Base-by-base conservation (phyloP, 495 filamentous ascomycete species). In the Paragyromitra xinjiangensis region DNA sequence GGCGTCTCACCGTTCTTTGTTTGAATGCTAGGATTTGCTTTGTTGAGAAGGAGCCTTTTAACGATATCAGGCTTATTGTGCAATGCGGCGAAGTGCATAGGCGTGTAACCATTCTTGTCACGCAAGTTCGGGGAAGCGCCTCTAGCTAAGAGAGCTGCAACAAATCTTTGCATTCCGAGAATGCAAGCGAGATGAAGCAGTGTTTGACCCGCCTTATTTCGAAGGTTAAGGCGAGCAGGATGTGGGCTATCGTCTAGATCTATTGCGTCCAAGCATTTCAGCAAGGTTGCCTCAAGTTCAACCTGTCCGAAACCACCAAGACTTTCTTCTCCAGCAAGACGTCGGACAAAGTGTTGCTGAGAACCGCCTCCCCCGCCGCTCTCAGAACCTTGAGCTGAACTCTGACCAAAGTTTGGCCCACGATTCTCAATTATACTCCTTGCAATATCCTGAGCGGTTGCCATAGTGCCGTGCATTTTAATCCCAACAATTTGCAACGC, bases 11-110 rank as follows among this genome's bases (percentile, higher is more conserved):
- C 92, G 64, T 89, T 89, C 22, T 91, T 83, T 81, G 89, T 95
- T 71, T 91, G 89, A 34, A 92, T 83, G 58, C 86, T 90, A 19
- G 92, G 88, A 83, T 93, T 91, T 6, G 92, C 93, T 22, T 93
- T 91, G 39, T 88, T 88, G 29, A 90, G 85, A 63, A 94, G 88
- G 40, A 97, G 88, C 22, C 90, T 88, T 66, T 90, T 88, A 9
- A 95, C 88, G 75, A 96, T 94, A 73, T 94, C 89, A 19, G 88
- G 85, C 80, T 93, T 90, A 45, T 90, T 88, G 83, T 90, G 90
- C 77, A 97, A 86, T n/a, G 92, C 90, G 39, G 94, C 94, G 78
- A 94, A 86, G 80, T 95, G 93, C 86, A 97, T 90, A 11, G 94
- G 90, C 11, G 92, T 92, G 82, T 93, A 94, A 37, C 94, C 94